A percentile compares a stretch with the other conserved stretches of the same genome.
Evolutionary conservation across 495 filamentous ascomycete species (phyloP).

Genomic region (Talaromyces borbonicus): DNA sequence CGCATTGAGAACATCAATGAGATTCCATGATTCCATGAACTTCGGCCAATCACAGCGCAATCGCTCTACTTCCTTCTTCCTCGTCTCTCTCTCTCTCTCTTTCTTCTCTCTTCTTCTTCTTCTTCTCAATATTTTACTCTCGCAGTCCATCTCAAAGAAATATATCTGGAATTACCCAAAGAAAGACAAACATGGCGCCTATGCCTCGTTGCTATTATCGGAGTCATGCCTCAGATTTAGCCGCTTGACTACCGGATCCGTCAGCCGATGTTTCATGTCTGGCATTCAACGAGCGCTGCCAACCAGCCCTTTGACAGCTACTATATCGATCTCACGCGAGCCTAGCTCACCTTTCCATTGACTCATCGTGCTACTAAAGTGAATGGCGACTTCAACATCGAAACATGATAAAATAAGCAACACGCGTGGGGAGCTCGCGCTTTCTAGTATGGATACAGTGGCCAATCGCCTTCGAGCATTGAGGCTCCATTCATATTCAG

Average conservation of each 20-base stretch:
- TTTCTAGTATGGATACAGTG: background rate
- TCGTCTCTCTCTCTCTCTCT: no score
- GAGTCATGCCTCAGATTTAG: background rate
- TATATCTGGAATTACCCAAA: no score
- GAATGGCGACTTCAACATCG: no score
- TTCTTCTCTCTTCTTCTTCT: no score
- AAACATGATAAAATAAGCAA: background rate
- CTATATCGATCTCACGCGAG: background rate
- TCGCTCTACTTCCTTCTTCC: background rate
- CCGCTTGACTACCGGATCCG: background rate
- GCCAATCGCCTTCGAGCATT: background rate
- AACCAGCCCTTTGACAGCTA: constrained; percentile 3
- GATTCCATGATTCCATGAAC: constrained; percentile 1
- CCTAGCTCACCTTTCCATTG: background rate
- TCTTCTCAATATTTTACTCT: no score
- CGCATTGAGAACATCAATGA: background rate
- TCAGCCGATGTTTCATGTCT: constrained; percentile 5
- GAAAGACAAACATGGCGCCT: no score
- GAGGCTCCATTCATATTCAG: background rate
- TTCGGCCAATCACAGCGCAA: constrained; percentile 4
- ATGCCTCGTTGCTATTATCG: background rate
- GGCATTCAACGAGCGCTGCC: background rate
- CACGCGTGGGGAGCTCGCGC: no score
- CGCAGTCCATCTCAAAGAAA: no score
- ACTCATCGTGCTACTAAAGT: no score